Evolutionary conservation across 208 protist species (phyloP).

Genomic region (Vickermania ingenoplastis): DNA sequence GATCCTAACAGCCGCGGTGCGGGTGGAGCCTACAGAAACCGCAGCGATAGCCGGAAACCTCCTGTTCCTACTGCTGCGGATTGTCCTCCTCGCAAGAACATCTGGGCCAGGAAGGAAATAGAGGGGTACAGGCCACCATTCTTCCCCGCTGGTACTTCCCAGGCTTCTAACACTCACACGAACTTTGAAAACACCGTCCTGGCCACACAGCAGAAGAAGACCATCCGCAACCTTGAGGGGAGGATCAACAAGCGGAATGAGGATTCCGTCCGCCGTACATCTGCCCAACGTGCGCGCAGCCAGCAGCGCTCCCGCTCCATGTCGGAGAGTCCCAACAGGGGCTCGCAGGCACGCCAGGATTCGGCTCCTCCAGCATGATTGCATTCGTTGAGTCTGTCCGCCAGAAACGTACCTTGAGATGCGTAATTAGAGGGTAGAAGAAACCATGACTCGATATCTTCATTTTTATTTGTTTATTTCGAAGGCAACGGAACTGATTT

Average conservation of each 20-base stretch:
- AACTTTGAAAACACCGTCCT: constrained; percentile 62
- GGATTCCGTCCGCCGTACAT: constrained; percentile 42
- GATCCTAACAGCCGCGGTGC: background rate
- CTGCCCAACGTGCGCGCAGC: constrained; percentile 16
- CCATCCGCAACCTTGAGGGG: constrained; percentile 56
- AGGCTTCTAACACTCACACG: constrained; percentile 37
- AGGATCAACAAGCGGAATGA: constrained; percentile 30
- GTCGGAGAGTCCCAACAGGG: background rate
- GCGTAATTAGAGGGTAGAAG: too few relatives aligned
- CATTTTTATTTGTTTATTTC: too few relatives aligned
- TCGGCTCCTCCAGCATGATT: too few relatives aligned
- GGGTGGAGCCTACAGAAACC: background rate
- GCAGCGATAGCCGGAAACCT: background rate
- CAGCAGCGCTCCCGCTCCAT: constrained; percentile 8
- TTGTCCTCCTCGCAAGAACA: constrained; percentile 5
- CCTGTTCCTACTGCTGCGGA: constrained; percentile 1
- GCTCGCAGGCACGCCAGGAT: constrained; percentile 2
- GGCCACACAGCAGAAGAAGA: constrained; percentile 41
- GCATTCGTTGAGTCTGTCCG: too few relatives aligned
- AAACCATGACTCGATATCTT: too few relatives aligned
- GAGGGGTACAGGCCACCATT: constrained; percentile 46
- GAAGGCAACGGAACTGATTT: too few relatives aligned
- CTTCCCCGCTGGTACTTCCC: constrained; percentile 39
- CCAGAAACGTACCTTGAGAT: too few relatives aligned
- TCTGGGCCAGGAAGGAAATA: constrained; percentile 3